phyloP scores from a whole-genome alignment of 306 rosid genomes.

The Cucurbita argyrosperma region DNA sequence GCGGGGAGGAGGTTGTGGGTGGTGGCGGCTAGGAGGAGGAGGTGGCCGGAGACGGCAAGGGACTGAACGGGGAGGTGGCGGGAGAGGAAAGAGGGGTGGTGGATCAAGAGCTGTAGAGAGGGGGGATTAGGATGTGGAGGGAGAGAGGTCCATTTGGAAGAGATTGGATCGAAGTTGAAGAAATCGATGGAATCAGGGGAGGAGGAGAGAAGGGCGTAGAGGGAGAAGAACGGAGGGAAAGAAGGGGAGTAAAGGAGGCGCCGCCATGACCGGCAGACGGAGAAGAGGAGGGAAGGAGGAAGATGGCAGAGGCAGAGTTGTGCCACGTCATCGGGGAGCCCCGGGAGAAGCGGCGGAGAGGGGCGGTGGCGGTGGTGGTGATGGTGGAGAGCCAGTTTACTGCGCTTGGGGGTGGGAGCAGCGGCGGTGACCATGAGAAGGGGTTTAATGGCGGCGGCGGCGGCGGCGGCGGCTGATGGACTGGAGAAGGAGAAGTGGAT shows the following conservation, averaged over 20 bases:
- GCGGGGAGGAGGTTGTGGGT: conserved; percentile 43
- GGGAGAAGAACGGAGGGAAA: conserved; percentile 56
- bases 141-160: conserved; percentile 32
- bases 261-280: conserved; percentile 61
- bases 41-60: conserved; percentile 27
- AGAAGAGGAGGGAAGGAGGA: conserved; percentile 34
- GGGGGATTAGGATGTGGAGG: conserved; percentile 37
- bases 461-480: background rate
- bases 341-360: conserved; percentile 30
- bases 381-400: background rate
- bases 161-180: conserved; percentile 46
- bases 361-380: background rate
- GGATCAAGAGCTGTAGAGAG: conserved; percentile 32
- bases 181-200: conserved; percentile 17
- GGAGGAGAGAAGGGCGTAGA: conserved; percentile 36
- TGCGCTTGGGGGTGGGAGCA: conserved; percentile 14
- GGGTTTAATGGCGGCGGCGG: background rate
- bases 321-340: conserved; percentile 70
- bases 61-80: conserved; percentile 62
- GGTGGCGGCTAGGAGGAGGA: conserved; percentile 67
- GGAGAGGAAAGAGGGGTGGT: conserved; percentile 73
- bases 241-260: conserved; percentile 50
- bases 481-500: background rate
- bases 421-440: background rate
- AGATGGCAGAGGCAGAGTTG: conserved; percentile 35